phyloP scores from a whole-genome alignment of 2,329 filamentous ascomycete species.

The Aureobasidium zeae region DNA sequence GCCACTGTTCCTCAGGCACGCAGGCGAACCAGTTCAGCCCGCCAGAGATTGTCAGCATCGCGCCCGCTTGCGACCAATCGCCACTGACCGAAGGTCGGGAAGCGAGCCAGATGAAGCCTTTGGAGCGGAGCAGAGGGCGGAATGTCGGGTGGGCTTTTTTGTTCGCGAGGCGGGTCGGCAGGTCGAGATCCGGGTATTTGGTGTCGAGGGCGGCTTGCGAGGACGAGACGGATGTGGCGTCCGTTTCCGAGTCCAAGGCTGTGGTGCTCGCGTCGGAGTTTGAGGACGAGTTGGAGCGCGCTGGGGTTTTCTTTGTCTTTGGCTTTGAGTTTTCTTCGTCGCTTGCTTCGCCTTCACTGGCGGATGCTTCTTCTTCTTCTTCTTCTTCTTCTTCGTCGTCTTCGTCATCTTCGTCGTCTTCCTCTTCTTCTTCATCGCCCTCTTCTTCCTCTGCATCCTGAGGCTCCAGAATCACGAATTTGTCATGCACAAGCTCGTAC shows the following conservation, averaged over 20 bases:
- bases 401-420: slow-evolving; percentile 22
- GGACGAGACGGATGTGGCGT: slow-evolving; percentile 6
- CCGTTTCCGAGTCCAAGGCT: not conserved
- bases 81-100: slow-evolving; percentile 48
- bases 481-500: slow-evolving; percentile 34
- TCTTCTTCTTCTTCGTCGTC: slow-evolving; percentile 21
- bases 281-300: slow-evolving; percentile 20
- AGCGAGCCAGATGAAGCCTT: slow-evolving; percentile 53
- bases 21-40: slow-evolving; percentile 53
- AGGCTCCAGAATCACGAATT: slow-evolving; percentile 36
- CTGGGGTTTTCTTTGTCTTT: slow-evolving; percentile 21
- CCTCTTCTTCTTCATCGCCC: slow-evolving; percentile 25
- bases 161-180: slow-evolving; percentile 41
- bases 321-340: slow-evolving; percentile 24
- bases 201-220: not conserved
- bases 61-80: slow-evolving; percentile 56
- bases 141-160: slow-evolving; percentile 48
- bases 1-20: slow-evolving; percentile 42
- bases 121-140: slow-evolving; percentile 51
- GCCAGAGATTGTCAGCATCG: slow-evolving; percentile 52
- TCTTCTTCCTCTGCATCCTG: slow-evolving; percentile 30
- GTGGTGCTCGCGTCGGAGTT: not conserved
- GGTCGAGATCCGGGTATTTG: slow-evolving; percentile 20
- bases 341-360: slow-evolving; percentile 4
- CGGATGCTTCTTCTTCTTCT: slow-evolving; percentile 15